Base-by-base conservation (phyloP, 768 basidiomycete species). In the Wakefieldia striispora region DNA sequence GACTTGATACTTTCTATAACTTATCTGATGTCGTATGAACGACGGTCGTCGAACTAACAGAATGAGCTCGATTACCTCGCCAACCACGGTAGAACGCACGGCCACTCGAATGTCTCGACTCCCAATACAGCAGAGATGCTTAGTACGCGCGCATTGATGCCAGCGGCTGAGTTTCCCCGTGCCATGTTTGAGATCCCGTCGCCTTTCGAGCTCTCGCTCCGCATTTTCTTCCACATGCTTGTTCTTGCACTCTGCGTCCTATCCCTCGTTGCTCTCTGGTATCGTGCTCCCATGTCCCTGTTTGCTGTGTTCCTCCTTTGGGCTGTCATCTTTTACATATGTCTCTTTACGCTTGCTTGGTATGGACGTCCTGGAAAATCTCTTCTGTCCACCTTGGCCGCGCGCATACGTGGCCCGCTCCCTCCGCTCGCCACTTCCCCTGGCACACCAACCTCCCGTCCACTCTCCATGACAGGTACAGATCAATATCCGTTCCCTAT, bases 21-120 rank as follows among this genome's bases (percentile, higher is more conserved):
- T 40, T 23, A 51, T 53, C 11, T 41, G 27, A 44, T 24, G 19
- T 45, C 44, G 19, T 37, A 44, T 43, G 34, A 31, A 43, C 46
- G 20, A 44, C 56, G 51, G 24, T 35, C 40, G 45, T 59, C 45
- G 50, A 46, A 55, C 51, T 46, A 39, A 55, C 63, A 91, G 87
- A 85, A 81, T 47, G 88, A 89, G 63, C 74, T 89, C 14, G 87
- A 90, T 67, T 86, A 82, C 69, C 74, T 76, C 11, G 71, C 82
- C n/a, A 78, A 71, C 43, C 82, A 85, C 50, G 69, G 75, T 46
- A 76, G 80, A 58, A 72, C 75, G 21, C 62, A 65, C 43, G 64
- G 54, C 13, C 43, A 55, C 31, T 52, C 77, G 67, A 54, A 62
- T 46, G 45, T 60, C 63, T 50, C 79, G 46, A 81, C 81, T 11